A percentile compares a stretch with the other conserved stretches of the same genome.
Evolutionary conservation across 345 rosid genomes (phyloP).

Genomic region (Euphorbia pulcherrima): DNA sequence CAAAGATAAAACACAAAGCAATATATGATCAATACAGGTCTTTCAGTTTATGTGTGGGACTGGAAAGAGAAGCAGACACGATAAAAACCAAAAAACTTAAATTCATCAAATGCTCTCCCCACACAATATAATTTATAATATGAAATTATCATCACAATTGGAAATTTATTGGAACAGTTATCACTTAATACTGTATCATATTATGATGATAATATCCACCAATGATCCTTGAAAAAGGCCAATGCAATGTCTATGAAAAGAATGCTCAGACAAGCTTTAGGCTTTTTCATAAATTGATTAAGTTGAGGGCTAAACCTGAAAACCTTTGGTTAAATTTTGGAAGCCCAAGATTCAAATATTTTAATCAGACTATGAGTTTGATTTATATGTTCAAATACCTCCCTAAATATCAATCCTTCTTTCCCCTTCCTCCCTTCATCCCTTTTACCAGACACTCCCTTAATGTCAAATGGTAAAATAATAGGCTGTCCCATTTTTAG

Average conservation of each 20-base stretch:
- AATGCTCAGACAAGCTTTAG: background rate
- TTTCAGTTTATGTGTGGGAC: background rate
- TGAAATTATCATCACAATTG: background rate
- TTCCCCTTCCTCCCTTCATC: background rate
- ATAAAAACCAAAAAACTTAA: background rate
- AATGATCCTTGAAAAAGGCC: background rate
- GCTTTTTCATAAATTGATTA: background rate
- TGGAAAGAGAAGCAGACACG: background rate
- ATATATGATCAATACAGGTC: background rate
- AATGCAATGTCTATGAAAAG: background rate
- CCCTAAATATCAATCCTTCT: background rate
- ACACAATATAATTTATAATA: background rate
- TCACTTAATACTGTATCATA: background rate
- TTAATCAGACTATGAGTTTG: background rate
- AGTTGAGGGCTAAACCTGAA: background rate
- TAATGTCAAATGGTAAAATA: slow-evolving; percentile 3
- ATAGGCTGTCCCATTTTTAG: too few relatives aligned
- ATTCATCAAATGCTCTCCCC: background rate
- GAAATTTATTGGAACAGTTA: background rate
- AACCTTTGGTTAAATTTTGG: background rate
- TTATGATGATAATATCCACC: background rate
- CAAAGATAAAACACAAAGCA: background rate
- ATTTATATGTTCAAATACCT: background rate
- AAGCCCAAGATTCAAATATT: background rate
- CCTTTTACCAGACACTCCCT: background rate